Base-by-base conservation (phyloP, 139 green algal species). In the Chlamydomonas incerta region DNA sequence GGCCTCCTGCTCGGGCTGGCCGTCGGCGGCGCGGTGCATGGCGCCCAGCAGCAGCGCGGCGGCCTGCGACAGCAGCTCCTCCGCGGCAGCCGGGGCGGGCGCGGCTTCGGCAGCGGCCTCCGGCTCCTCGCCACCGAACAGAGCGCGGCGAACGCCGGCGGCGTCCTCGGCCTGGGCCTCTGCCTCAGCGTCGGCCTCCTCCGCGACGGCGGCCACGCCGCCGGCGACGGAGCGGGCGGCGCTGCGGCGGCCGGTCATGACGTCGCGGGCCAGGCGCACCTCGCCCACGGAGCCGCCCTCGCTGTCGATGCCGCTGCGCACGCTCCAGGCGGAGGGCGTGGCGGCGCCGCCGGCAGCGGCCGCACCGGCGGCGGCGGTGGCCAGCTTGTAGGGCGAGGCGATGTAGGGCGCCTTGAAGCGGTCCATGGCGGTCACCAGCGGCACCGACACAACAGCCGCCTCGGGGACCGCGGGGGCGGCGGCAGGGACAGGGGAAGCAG, bases 11-110 rank as follows among this genome's bases (percentile, higher is more conserved):
- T 85, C 79, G 4, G 79, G 79, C 47, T 85, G 47, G 9, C 47
- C 79, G 23, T 76, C 47, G 2, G 79, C 63, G 24, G 79, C 65
- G 20, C n/a, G 46, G 18, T 75, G 79, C 79, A 85, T 85, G 47
- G 79, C 79, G 9, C 68, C 37, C 65, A 85, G 79, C 23, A 85
- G 66, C 47, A 85, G 31, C 29, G 60, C 9, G 35, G 79, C 65
- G 4, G 79, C 79, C 47, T 85, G 66, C 18, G 79, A 34, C 33
- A 85, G 21, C n/a, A 85, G 47, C 41, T 6, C 60, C 60, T 33
- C 60, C 23, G 24, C 60, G 9, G 73, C 52, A 6, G 74, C 74
- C 29, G 57, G 34, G 23, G 33, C 28, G 1, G 31, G 17, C 0
- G 73, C 21, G 10, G 11, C 72, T 0, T 28, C 29, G 10, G 41